Conservation (phyloP, 805 yeast genomes). For the Candida wancherniae region DNA sequence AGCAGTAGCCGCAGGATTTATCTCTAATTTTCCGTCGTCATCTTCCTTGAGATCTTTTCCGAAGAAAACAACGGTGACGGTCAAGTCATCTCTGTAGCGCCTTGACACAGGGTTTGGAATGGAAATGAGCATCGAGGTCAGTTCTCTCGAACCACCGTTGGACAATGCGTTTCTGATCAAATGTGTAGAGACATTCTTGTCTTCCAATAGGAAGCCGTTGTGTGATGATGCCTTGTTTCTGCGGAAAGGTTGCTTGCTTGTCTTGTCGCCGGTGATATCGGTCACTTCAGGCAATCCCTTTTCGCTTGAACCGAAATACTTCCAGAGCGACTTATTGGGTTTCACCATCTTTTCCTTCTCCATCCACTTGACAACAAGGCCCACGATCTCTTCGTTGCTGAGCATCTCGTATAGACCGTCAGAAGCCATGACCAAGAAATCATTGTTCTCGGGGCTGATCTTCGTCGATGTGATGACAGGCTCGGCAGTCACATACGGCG, state of each 20-base stretch:
- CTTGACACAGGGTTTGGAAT: constrained; percentile 91
- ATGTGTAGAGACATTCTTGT: constrained; percentile 88
- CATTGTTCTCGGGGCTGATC: constrained; percentile 64
- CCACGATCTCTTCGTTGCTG: constrained; percentile 87
- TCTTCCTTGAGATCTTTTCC: constrained; percentile 50
- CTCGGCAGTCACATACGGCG: constrained; percentile 96
- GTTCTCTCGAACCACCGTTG: constrained; percentile 81
- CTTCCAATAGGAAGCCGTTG: constrained; percentile 59
- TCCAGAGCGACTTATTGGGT: constrained; percentile 46
- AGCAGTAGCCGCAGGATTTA: constrained; percentile 53
- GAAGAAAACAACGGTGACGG: constrained; percentile 93
- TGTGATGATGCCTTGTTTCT: constrained; percentile 35
- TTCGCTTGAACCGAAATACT: constrained; percentile 36
- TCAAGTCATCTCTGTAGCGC: constrained; percentile 89
- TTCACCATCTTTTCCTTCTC: constrained; percentile 62
- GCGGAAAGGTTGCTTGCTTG: constrained; percentile 73
- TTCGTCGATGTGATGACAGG: constrained; percentile 85
- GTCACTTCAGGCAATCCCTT: constrained; percentile 57
- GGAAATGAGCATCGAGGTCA: constrained; percentile 80
- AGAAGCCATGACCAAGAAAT: constrained; percentile 86
- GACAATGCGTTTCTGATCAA: constrained; percentile 87
- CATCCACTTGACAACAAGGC: constrained; percentile 91
- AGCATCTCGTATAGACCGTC: constrained; percentile 93
- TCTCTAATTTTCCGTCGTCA: constrained; percentile 47
- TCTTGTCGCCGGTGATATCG: constrained; percentile 55